phyloP scores from a whole-genome alignment of 495 filamentous ascomycete genomes.

The Hypomontagnella monticulosa region DNA sequence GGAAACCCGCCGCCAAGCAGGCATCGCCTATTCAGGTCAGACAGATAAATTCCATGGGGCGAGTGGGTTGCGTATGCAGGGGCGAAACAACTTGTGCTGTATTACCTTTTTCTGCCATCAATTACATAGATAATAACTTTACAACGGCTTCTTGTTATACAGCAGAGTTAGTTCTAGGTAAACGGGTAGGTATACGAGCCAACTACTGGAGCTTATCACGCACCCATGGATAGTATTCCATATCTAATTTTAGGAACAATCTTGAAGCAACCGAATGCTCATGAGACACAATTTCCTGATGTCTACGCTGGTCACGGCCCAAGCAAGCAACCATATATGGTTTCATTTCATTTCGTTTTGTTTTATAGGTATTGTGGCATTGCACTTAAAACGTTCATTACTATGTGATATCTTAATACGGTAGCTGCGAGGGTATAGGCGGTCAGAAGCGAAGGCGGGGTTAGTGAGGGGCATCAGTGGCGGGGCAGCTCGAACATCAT shows the following conservation, averaged over 20 bases:
- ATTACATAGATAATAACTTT: not conserved
- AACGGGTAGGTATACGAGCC: too few species aligned
- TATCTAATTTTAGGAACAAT: too few species aligned
- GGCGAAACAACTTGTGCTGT: constrained; percentile 34
- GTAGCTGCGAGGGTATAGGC: not conserved
- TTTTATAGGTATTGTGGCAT: constrained; percentile 25
- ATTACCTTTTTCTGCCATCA: constrained; percentile 5
- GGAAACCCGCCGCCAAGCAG: constrained; percentile 46
- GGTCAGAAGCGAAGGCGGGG: constrained; percentile 25
- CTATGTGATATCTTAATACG: not conserved
- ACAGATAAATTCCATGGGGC: constrained; percentile 40
- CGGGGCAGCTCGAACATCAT: constrained; percentile 27
- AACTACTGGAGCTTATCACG: too few species aligned
- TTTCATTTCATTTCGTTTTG: constrained; percentile 17
- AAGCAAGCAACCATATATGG: too few species aligned
- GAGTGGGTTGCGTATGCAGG: constrained; percentile 48
- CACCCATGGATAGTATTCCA: too few species aligned
- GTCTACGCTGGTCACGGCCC: not conserved
- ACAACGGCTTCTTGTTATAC: too few species aligned
- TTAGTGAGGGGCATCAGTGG: constrained; percentile 40
- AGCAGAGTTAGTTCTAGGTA: too few species aligned
- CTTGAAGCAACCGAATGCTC: not conserved
- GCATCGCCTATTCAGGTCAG: constrained; percentile 42
- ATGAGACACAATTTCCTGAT: constrained; percentile 1
- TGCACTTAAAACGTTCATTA: constrained; percentile 15